Evolutionary conservation across 768 basidiomycete species (phyloP), one percentile per base, ranked within the genome.

Genomic region (Russula abietina): DNA sequence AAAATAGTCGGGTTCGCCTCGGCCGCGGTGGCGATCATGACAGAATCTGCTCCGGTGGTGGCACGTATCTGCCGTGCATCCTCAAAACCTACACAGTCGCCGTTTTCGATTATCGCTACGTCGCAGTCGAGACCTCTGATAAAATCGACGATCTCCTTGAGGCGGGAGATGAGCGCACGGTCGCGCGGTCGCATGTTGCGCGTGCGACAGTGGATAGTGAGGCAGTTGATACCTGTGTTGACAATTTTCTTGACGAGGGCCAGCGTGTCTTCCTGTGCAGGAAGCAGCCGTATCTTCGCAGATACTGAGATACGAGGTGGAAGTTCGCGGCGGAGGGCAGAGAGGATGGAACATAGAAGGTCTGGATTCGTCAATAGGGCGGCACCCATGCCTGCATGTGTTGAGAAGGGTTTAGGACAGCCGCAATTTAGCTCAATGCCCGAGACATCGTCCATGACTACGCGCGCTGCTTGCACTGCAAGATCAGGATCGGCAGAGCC

Each of bases 351-450:
- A 71, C 93, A 94, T 10, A 99, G 81, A 36, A 93, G 78, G 70
- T 98, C 93, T 0, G 97, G 94, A 39, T 89, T 96, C 4, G 89
- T 85, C 55, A 99, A 83, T 16, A 99, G 79, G 3, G 95, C 96
- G 0, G 97, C 96, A 10, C 97, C 97, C 95, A 98, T 98, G 0
- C 97, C 97, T 0, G 88, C 76, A 67, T 91, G 88, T 0, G 92
- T 93, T 24, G 93, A 96, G 74, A 98, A 98, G 0, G 94, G 91
- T 69, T 96, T 96, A 0, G 95, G 95, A 71, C 96, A 99, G 0
- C 96, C 97, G 71, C 97, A 98, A 73, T 98, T 98, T 64, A 99
- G 86, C 73, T 98, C 97, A 69, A 99, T 80, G 22, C 95, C 97
- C 0, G 94, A 86, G 33, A 99, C 86, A 70, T 99, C 97, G 38